These are phyloP conservation scores for Dillenia turbinata DNA, from an alignment of 164 flowering plant genomes.

Conservation along the genomic window DNA sequence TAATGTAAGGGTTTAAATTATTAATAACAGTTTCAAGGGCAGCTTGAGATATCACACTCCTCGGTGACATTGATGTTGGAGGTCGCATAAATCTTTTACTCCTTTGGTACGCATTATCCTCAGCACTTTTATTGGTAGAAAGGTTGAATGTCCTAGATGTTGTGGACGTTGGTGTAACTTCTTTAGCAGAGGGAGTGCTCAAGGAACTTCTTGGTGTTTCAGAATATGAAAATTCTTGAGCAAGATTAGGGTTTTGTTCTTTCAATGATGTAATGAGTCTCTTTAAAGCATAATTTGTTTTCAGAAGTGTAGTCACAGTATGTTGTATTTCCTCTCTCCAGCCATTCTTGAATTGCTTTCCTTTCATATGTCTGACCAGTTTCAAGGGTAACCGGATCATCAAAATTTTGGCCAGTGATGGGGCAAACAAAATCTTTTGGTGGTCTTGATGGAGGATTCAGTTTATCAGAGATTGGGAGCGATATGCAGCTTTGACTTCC, in stretches of 20 bases:
- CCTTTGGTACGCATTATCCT: slow-evolving; percentile 17
- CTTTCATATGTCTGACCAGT: slow-evolving; percentile 86
- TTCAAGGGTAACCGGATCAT: slow-evolving; percentile 84
- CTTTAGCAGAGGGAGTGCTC: slow-evolving; percentile 23
- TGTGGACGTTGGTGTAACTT: slow-evolving; percentile 20
- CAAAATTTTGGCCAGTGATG: slow-evolving; percentile 62
- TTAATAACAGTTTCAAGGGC: slow-evolving; percentile 50
- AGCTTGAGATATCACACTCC: slow-evolving; percentile 78
- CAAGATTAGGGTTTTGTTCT: slow-evolving; percentile 67
- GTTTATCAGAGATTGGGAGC: slow-evolving; percentile 37
- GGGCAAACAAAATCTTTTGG: slow-evolving; percentile 85
- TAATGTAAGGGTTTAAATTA: slow-evolving; percentile 47
- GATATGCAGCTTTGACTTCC: slow-evolving; percentile 43
- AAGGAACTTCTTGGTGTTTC: slow-evolving; percentile 45
- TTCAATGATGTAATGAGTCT: slow-evolving; percentile 76
- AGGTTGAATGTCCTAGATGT: slow-evolving; percentile 15
- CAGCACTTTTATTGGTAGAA: slow-evolving; percentile 12
- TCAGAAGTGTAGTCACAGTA: slow-evolving; percentile 52
- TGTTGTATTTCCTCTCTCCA: slow-evolving; percentile 61
- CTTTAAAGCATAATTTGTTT: slow-evolving; percentile 71
- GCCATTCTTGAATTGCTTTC: slow-evolving; percentile 84
- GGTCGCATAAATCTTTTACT: slow-evolving; percentile 36
- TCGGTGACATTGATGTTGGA: slow-evolving; percentile 46
- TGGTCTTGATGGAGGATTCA: slow-evolving; percentile 42
- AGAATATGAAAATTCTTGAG: slow-evolving; percentile 48